Conservation (phyloP, 2,329 filamentous ascomycete species). For the Trichoderma oligosporum region DNA sequence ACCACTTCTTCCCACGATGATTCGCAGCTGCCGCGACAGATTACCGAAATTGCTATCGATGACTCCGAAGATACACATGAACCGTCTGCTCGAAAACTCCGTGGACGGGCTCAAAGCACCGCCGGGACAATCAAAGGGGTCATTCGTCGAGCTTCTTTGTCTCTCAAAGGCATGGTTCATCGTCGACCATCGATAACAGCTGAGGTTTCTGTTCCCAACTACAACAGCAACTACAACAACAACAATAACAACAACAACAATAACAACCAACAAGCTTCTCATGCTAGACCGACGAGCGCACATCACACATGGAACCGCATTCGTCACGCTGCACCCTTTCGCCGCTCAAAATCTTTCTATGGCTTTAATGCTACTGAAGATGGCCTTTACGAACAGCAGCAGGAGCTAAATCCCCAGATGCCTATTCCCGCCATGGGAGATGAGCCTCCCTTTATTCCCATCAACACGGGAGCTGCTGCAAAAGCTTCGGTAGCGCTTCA, state of each 20-base stretch:
- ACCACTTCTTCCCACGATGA: slow-evolving; percentile 37
- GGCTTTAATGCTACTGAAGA: slow-evolving; percentile 37
- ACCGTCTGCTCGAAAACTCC: slow-evolving; percentile 22
- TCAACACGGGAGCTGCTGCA: slow-evolving; percentile 57
- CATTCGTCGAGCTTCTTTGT: slow-evolving; percentile 54
- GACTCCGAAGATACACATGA: slow-evolving; percentile 29
- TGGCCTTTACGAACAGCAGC: slow-evolving; percentile 30
- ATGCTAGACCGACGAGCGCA: slow-evolving; percentile 42
- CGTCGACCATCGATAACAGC: slow-evolving; percentile 43
- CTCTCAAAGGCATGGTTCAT: slow-evolving; percentile 50
- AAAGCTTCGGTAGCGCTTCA: slow-evolving; percentile 59
- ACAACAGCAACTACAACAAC: no score
- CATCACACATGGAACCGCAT: slow-evolving; percentile 50
- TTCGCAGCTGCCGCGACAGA: slow-evolving; percentile 28
- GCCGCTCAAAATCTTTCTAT: slow-evolving; percentile 45
- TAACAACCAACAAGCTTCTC: slow-evolving; percentile 29
- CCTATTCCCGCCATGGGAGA: slow-evolving; percentile 48
- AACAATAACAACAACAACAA: no score
- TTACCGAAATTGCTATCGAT: slow-evolving; percentile 34
- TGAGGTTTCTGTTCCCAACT: slow-evolving; percentile 29
- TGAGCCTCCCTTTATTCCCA: slow-evolving; percentile 59
- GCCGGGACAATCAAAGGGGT: slow-evolving; percentile 46
- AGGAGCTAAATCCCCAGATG: slow-evolving; percentile 30
- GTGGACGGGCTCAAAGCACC: slow-evolving; percentile 27
- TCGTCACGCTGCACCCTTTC: slow-evolving; percentile 49